phyloP scores from a whole-genome alignment of 305 asterid genomes.

The Nicotiana rustica region DNA sequence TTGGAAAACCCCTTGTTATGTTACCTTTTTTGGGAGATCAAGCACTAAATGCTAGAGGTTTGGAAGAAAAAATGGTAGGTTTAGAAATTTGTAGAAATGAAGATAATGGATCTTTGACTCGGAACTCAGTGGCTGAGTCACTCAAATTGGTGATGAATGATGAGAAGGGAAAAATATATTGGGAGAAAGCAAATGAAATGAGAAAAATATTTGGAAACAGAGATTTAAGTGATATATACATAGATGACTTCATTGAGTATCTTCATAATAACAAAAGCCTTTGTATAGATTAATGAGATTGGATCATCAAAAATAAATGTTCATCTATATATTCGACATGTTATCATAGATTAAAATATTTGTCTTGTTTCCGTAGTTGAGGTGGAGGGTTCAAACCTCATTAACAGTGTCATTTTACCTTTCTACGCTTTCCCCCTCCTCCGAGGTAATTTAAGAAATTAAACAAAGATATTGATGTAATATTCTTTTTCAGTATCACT shows the following conservation, averaged over 20 bases:
- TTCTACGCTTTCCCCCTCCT: too few relatives aligned
- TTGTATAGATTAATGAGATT: not conserved
- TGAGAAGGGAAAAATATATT: conserved; percentile 40
- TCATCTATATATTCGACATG: not conserved
- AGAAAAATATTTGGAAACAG: conserved; percentile 39
- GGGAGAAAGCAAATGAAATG: conserved; percentile 48
- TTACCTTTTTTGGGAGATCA: conserved; percentile 59
- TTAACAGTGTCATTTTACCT: too few relatives aligned
- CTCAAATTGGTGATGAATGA: conserved; percentile 52
- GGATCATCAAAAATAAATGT: not conserved
- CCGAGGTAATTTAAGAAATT: too few relatives aligned
- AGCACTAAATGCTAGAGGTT: conserved; percentile 54
- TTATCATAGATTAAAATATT: too few relatives aligned
- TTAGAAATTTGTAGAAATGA: conserved; percentile 51
- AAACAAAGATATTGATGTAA: not conserved
- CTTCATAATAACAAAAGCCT: conserved; percentile 37
- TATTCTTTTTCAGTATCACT: not conserved
- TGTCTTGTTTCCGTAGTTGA: too few relatives aligned
- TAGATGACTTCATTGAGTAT: conserved; percentile 40
- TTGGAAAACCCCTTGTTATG: conserved; percentile 48
- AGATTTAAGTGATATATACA: conserved; percentile 43
- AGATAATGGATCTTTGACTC: conserved; percentile 53
- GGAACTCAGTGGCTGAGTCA: conserved; percentile 49
- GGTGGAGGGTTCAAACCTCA: too few relatives aligned
- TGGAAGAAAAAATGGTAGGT: conserved; percentile 53